Conservation (phyloP, 768 basidiomycete genomes). For the Vararia minispora region DNA sequence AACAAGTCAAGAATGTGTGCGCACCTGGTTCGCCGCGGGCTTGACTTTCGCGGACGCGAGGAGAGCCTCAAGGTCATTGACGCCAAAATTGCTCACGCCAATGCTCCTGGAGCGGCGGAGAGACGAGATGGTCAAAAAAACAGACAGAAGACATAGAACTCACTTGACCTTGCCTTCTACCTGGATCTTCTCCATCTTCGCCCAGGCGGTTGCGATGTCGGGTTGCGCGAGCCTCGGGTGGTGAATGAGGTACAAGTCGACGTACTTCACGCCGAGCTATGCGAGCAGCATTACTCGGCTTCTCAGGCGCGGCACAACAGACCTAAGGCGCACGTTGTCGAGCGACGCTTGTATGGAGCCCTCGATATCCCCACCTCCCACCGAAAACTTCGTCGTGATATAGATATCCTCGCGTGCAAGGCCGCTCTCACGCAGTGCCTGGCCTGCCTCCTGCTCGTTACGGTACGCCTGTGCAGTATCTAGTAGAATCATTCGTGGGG, state of each 20-base stretch:
- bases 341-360: constrained; percentile 48
- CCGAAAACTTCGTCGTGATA: constrained; percentile 57
- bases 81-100: constrained; percentile 60
- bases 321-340: constrained; percentile 32
- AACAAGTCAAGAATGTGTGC: constrained; percentile 1
- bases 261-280: constrained; percentile 51
- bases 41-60: constrained; percentile 49
- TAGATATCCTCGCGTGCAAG: constrained; percentile 44
- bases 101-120: constrained; percentile 52
- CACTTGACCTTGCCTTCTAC: constrained; percentile 46
- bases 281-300: not conserved
- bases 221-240: constrained; percentile 38
- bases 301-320: too few species aligned
- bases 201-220: constrained; percentile 54
- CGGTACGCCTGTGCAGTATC: constrained; percentile 51
- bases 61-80: constrained; percentile 40
- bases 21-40: constrained; percentile 59
- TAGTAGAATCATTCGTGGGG: too few species aligned
- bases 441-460: constrained; percentile 50
- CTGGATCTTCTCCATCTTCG: constrained; percentile 47
- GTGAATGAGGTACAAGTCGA: constrained; percentile 69
- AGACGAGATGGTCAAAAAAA: not conserved
- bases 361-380: constrained; percentile 37
- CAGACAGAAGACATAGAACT: constrained; percentile 6
- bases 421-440: constrained; percentile 40